Evolutionary conservation across 352 stramenopile genomes (phyloP), one percentile per base, ranked within the genome.

Genomic region (Phytophthora vignae): DNA sequence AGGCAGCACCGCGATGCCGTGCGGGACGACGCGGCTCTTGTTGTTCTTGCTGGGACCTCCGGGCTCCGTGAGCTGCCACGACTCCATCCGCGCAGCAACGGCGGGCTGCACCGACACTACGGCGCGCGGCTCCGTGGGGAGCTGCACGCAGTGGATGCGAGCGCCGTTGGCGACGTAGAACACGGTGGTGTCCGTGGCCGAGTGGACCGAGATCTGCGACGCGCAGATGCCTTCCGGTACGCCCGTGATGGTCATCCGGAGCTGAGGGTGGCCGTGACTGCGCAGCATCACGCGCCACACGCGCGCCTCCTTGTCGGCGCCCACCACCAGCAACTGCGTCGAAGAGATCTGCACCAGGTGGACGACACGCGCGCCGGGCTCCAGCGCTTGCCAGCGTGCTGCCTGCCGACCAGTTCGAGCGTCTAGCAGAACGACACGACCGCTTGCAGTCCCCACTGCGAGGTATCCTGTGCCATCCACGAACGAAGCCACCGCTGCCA

Each of bases 261-360:
- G 69, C 25, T 79, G 67, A 0, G 79, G 81, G 2, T 77, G 76
- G 2, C 52, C 50, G 14, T 77, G 44, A 5, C 66, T 53, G 2
- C 58, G 59, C 29, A 91, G 55, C n/a, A 73, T 76, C 60, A 94
- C 52, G 4, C 80, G 74, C 84, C 84, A 94, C 61, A 94, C 82
- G 3, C 84, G 79, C 11, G 85, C 87, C 58, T 94, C 87, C 21
- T 85, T 84, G 29, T 94, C 87, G 1, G 73, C 75, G 0, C 87
- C 84, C 2, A 93, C 81, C 1, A 92, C 83, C 17, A 94, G 63
- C 27, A 94, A 53, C 33, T 83, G 82, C 12, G 81, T 85, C 7
- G 73, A 73, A 2, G 87, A 82, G 44, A 92, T 83, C 64, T 93
- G 85, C 1, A 77, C 57, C 49, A 94, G 59, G 64, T 82, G 83